phyloP scores from a whole-genome alignment of 495 filamentous ascomycete genomes.

The Cryomyces minteri region DNA sequence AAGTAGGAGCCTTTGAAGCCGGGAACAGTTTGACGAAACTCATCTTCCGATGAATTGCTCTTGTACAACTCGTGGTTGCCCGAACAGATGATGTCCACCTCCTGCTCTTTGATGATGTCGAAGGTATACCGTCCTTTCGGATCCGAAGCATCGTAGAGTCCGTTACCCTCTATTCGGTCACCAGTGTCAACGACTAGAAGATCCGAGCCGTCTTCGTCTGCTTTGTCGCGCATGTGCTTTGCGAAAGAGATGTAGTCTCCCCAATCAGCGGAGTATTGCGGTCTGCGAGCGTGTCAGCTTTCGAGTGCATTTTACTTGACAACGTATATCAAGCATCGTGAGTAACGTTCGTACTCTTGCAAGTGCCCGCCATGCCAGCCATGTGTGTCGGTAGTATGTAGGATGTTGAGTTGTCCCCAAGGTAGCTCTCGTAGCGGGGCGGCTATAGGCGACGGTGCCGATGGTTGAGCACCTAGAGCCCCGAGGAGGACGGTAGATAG shows the following conservation, averaged over 20 bases:
- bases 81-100: conserved; percentile 69
- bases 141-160: conserved; percentile 78
- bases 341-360: conserved; percentile 42
- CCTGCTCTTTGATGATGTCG: conserved; percentile 65
- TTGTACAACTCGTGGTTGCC: conserved; percentile 96
- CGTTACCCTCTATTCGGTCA: conserved; percentile 88
- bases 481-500: conserved; percentile 1
- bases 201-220: conserved; percentile 62
- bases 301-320: not conserved
- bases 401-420: conserved; percentile 87
- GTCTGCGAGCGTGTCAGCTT: conserved; percentile 22
- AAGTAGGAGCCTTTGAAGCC: conserved; percentile 60
- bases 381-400: conserved; percentile 89
- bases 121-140: conserved; percentile 79
- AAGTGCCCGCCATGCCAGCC: conserved; percentile 92
- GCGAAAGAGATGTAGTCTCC: conserved; percentile 95
- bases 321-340: not conserved
- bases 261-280: conserved; percentile 89
- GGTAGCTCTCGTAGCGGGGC: conserved; percentile 66
- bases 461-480: conserved; percentile 49
- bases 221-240: conserved; percentile 55
- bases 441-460: conserved; percentile 56
- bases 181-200: conserved; percentile 85
- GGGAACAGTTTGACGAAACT: conserved; percentile 61
- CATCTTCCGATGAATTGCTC: conserved; percentile 49